phyloP scores from a whole-genome alignment of 2,329 filamentous ascomycete species.

The Cadophora luteo-olivacea region DNA sequence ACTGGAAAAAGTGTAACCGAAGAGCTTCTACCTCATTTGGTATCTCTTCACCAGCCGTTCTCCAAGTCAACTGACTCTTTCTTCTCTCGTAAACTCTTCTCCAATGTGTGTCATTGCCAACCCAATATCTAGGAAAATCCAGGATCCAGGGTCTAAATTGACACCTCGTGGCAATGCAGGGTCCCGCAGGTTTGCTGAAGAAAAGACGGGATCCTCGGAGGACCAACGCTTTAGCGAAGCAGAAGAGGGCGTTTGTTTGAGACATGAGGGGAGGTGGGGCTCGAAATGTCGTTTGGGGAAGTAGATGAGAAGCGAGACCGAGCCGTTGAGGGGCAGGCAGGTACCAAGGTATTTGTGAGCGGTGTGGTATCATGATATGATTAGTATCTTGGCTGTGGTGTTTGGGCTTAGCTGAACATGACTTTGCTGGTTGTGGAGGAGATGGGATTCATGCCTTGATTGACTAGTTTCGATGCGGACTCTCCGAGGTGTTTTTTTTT shows the following conservation, averaged over 20 bases:
- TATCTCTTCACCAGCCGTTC: too few relatives aligned
- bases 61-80: too few relatives aligned
- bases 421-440: neutral
- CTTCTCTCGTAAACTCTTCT: too few relatives aligned
- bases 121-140: neutral
- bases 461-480: neutral
- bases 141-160: neutral
- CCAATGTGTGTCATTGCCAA: too few relatives aligned
- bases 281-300: neutral
- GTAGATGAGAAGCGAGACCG: neutral
- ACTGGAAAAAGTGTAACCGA: too few relatives aligned
- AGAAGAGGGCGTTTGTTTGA: neutral
- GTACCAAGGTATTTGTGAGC: neutral
- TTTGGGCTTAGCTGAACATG: neutral
- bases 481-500: too few relatives aligned
- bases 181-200: neutral
- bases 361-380: neutral
- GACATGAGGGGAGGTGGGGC: neutral
- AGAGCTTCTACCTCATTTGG: too few relatives aligned
- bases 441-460: neutral
- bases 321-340: neutral
- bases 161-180: neutral
- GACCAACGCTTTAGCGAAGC: neutral
- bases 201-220: neutral
- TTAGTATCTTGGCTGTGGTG: neutral